Conservation (phyloP, 2,329 filamentous ascomycete species). For the Fusarium agapanthi region DNA sequence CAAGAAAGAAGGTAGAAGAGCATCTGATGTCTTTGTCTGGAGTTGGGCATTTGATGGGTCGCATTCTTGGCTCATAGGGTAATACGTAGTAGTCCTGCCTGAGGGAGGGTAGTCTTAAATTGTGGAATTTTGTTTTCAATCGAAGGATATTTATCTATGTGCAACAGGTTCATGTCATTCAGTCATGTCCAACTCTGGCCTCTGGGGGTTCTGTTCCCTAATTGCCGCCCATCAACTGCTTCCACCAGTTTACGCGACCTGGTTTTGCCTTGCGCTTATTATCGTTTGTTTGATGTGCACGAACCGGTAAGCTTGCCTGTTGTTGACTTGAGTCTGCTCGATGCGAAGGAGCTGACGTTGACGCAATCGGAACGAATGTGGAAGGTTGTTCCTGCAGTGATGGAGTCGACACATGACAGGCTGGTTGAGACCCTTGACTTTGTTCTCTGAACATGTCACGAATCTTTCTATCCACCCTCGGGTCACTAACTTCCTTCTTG, state of each 20-base stretch:
- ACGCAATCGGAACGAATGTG: too few relatives aligned
- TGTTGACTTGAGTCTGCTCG: too few relatives aligned
- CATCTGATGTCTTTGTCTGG: not conserved
- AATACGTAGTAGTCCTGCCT: not conserved
- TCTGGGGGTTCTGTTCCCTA: too few relatives aligned
- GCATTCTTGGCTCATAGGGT: not conserved
- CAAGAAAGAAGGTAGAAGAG: not conserved
- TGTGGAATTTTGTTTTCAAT: not conserved
- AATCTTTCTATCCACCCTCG: not conserved
- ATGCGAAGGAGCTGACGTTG: too few relatives aligned
- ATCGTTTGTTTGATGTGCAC: not conserved
- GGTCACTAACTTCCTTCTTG: not conserved
- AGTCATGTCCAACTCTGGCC: too few relatives aligned
- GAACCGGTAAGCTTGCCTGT: too few relatives aligned
- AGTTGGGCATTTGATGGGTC: not conserved
- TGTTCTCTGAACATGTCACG: not conserved
- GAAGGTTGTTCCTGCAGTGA: too few relatives aligned
- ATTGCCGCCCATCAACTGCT: not conserved
- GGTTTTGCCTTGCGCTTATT: not conserved
- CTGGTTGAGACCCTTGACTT: too few relatives aligned
- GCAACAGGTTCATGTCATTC: too few relatives aligned
- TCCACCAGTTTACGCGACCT: not conserved
- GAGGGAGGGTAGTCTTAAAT: not conserved
- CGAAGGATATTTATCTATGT: too few relatives aligned
- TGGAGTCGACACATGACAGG: too few relatives aligned